phyloP scores from a whole-genome alignment of 2,329 filamentous ascomycete genomes.

The Penicillium polonicum region DNA sequence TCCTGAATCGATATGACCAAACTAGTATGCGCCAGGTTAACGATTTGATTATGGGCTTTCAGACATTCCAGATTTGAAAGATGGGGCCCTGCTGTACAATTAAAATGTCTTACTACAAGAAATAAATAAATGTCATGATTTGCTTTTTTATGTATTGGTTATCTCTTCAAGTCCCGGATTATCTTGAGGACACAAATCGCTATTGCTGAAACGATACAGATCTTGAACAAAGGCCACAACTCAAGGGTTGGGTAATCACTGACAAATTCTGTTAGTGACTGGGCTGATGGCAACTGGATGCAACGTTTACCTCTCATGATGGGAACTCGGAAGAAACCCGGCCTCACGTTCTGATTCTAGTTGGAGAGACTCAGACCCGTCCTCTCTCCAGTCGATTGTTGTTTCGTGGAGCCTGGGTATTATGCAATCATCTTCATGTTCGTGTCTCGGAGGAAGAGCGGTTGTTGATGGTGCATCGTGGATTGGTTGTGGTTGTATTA shows the following conservation, averaged over 20 bases:
- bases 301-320: not conserved
- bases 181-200: conserved; percentile 6
- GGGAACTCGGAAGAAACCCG: not conserved
- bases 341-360: conserved; percentile 2
- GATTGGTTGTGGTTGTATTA: not conserved
- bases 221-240: not conserved
- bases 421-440: not conserved
- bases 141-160: not conserved
- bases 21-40: conserved; percentile 45
- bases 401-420: not conserved
- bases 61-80: conserved; percentile 30
- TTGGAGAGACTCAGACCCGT: not conserved
- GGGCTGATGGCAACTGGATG: not conserved
- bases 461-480: not conserved
- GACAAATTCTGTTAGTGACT: not conserved
- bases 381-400: conserved; percentile 2
- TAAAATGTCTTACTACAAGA: too few relatives aligned
- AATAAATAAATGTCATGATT: not conserved
- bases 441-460: not conserved
- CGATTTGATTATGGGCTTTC: conserved; percentile 39
- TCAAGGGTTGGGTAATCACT: not conserved
- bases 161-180: not conserved
- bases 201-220: conserved; percentile 3
- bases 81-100: not conserved
- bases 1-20: conserved; percentile 40